Conservation (phyloP, 352 stramenopile genomes). For the Globisporangium camurandrum region DNA sequence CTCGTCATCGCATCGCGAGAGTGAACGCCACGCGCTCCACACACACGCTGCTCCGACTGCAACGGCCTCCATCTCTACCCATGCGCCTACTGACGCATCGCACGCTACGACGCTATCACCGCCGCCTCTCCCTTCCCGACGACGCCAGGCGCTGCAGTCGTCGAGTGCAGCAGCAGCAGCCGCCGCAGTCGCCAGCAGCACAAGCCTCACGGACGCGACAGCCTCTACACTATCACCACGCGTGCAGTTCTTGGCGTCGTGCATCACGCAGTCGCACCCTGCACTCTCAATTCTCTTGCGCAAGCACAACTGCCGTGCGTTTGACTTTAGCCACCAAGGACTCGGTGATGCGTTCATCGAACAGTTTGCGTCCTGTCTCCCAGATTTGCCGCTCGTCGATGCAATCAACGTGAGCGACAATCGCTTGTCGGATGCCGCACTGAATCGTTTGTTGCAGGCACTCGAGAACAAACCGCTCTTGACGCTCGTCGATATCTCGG, state of each 20-base stretch:
- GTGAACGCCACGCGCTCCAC: neutral
- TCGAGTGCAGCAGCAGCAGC: neutral
- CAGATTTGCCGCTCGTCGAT: slow-evolving; percentile 55
- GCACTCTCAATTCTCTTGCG: slow-evolving; percentile 39
- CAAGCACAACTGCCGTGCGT: slow-evolving; percentile 31
- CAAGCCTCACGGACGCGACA: slow-evolving; percentile 6
- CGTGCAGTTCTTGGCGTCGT: slow-evolving; percentile 38
- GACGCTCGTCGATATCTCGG: slow-evolving; percentile 49
- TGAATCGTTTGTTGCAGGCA: slow-evolving; percentile 41
- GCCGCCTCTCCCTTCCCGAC: neutral
- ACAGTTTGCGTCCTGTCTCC: slow-evolving; percentile 49
- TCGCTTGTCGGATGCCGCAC: slow-evolving; percentile 36
- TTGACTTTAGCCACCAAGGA: slow-evolving; percentile 56
- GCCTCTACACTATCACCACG: slow-evolving; percentile 36
- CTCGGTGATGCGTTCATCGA: slow-evolving; percentile 54
- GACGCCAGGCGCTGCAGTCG: slow-evolving; percentile 13
- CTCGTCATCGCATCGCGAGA: neutral
- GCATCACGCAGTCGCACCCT: slow-evolving; percentile 33
- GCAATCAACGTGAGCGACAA: slow-evolving; percentile 60
- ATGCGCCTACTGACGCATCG: neutral
- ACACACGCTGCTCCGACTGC: neutral
- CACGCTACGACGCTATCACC: neutral
- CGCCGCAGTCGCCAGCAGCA: neutral
- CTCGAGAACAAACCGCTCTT: slow-evolving; percentile 67
- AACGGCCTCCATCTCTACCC: too few species aligned